phyloP scores from a whole-genome alignment of 768 basidiomycete genomes.

The Lactarius deliciosus region DNA sequence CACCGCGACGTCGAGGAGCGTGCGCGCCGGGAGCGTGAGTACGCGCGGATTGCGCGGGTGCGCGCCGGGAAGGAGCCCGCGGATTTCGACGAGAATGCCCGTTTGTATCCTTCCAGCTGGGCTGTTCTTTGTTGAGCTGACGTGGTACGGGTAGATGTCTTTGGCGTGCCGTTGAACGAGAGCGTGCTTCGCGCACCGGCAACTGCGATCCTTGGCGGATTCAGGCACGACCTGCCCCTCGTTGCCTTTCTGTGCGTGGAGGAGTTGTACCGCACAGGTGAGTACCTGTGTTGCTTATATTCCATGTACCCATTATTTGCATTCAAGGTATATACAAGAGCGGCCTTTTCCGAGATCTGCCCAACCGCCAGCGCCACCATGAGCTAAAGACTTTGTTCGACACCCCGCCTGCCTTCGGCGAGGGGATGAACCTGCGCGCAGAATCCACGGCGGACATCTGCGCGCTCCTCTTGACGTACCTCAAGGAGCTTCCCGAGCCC shows the following conservation, averaged over 20 bases:
- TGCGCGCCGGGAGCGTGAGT: slow-evolving; percentile 21
- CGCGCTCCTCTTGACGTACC: slow-evolving; percentile 47
- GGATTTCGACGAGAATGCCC: slow-evolving; percentile 6
- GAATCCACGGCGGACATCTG: slow-evolving; percentile 44
- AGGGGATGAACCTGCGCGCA: slow-evolving; percentile 29
- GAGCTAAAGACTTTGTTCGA: slow-evolving; percentile 43
- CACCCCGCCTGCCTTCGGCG: slow-evolving; percentile 34
- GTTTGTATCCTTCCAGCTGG: neutral
- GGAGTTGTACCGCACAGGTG: slow-evolving; percentile 48
- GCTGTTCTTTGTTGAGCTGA: neutral
- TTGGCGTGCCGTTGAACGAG: slow-evolving; percentile 40
- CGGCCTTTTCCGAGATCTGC: slow-evolving; percentile 45
- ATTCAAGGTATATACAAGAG: slow-evolving; percentile 44
- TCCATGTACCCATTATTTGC: slow-evolving; percentile 1
- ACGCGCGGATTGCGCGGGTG: slow-evolving; percentile 17
- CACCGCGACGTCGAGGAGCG: slow-evolving; percentile 24
- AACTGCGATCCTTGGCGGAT: slow-evolving; percentile 39
- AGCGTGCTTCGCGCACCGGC: slow-evolving; percentile 38
- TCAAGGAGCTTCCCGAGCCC: slow-evolving; percentile 48
- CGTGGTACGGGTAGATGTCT: slow-evolving; percentile 35
- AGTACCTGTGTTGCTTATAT: neutral
- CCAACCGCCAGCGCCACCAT: slow-evolving; percentile 42
- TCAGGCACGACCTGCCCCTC: slow-evolving; percentile 41
- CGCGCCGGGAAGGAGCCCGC: slow-evolving; percentile 16
- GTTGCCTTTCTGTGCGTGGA: slow-evolving; percentile 46